phyloP scores from a whole-genome alignment of 371 early-diverging fungal species.

The Parasitella parasitica region DNA sequence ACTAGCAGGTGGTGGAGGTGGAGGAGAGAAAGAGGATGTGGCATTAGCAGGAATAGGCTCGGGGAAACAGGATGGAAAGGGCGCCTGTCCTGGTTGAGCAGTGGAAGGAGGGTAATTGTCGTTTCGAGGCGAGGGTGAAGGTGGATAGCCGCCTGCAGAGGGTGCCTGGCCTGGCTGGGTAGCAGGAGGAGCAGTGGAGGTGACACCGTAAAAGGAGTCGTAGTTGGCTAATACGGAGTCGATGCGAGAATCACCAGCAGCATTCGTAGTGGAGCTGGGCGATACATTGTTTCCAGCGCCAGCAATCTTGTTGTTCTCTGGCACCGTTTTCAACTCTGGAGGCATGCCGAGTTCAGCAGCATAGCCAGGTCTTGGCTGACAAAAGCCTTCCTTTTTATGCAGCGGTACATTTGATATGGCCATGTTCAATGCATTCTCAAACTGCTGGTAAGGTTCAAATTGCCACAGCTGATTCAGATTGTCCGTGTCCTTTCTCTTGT shows the following conservation, averaged over 20 bases:
- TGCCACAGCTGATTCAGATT: constrained; percentile 51
- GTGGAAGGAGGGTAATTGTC: constrained; percentile 11
- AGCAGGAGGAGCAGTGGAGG: constrained; percentile 8
- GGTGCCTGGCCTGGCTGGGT: constrained; percentile 12
- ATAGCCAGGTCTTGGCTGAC: constrained; percentile 48
- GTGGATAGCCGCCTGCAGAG: constrained; percentile 4
- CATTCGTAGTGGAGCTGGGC: constrained; percentile 11
- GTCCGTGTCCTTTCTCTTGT: constrained; percentile 45
- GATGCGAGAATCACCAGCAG: constrained; percentile 12
- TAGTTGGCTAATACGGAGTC: constrained; percentile 21
- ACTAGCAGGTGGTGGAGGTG: too few relatives aligned
- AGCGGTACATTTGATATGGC: constrained; percentile 31
- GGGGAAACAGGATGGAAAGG: constrained; percentile 1
- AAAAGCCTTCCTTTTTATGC: constrained; percentile 46
- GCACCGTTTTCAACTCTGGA: constrained; percentile 36
- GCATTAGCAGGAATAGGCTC: constrained; percentile 7
- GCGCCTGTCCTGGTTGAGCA: constrained; percentile 4
- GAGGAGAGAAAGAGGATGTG: constrained; percentile 2
- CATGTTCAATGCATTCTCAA: constrained; percentile 38
- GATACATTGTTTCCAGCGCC: constrained; percentile 35
- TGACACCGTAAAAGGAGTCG: constrained; percentile 26
- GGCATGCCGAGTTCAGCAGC: constrained; percentile 47
- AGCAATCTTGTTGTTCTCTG: constrained; percentile 42
- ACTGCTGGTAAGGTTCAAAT: constrained; percentile 42
- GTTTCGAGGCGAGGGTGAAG: too few relatives aligned